phyloP scores from a whole-genome alignment of 2,329 filamentous ascomycete genomes.

The Scedosporium apiospermum region DNA sequence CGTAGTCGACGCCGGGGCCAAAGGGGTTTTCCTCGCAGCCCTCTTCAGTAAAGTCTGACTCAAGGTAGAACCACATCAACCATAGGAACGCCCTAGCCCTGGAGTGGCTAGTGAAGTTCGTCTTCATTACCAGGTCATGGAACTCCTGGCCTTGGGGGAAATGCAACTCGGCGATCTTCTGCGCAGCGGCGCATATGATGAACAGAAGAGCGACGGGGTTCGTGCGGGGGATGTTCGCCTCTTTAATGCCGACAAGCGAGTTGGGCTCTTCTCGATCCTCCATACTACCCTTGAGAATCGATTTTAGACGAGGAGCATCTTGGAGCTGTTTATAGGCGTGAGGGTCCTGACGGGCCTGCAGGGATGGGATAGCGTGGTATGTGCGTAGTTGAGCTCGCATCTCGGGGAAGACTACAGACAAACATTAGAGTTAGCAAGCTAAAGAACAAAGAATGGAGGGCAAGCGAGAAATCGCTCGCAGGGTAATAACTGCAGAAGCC shows the following conservation, averaged over 20 bases:
- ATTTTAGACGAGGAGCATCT: slow-evolving; percentile 91
- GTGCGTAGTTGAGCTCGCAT: slow-evolving; percentile 97
- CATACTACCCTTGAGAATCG: slow-evolving; percentile 91
- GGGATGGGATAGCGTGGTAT: slow-evolving; percentile 93
- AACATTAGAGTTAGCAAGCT: slow-evolving; percentile 9
- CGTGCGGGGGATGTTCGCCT: slow-evolving; percentile 57
- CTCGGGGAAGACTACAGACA: slow-evolving; percentile 80
- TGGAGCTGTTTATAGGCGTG: slow-evolving; percentile 97
- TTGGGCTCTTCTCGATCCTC: slow-evolving; percentile 81
- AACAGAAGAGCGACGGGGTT: slow-evolving; percentile 98
- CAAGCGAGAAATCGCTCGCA: not conserved
- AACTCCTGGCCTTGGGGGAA: slow-evolving; percentile 82
- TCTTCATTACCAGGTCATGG: slow-evolving; percentile 92
- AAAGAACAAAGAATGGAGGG: not conserved
- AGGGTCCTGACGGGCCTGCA: slow-evolving; percentile 89
- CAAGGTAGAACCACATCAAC: slow-evolving; percentile 99
- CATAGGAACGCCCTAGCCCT: slow-evolving; percentile 85
- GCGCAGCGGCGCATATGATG: slow-evolving; percentile 79
- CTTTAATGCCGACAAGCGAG: slow-evolving; percentile 74
- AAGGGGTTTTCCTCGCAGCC: slow-evolving; percentile 88
- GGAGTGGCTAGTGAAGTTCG: slow-evolving; percentile 69
- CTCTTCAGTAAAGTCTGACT: slow-evolving; percentile 86
- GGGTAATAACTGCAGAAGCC: not conserved
- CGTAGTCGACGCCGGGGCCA: slow-evolving; percentile 60
- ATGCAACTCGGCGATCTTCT: slow-evolving; percentile 86